These are phyloP conservation scores for Huntiella omanensis DNA, from an alignment of 2,329 filamentous ascomycete species.

Conservation along the genomic window DNA sequence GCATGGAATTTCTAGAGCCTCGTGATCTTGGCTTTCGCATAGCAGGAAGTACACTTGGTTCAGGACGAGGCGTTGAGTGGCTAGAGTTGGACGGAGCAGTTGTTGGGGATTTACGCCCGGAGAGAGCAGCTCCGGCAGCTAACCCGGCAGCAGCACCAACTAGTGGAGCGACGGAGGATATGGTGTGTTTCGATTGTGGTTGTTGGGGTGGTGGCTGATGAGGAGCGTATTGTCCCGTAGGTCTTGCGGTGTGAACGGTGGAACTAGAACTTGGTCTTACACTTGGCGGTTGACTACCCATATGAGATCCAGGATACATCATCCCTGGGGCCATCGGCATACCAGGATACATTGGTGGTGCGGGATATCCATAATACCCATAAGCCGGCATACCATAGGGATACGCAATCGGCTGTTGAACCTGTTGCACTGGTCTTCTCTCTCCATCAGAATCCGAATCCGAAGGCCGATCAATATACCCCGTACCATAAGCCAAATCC, in stretches of 20 bases:
- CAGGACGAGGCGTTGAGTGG: too few relatives aligned
- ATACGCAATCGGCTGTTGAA: slow-evolving; percentile 5
- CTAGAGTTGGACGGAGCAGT: too few relatives aligned
- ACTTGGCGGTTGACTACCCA: neutral
- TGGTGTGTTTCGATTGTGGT: too few relatives aligned
- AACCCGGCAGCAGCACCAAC: too few relatives aligned
- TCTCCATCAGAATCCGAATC: slow-evolving; percentile 8
- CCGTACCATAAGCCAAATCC: slow-evolving; percentile 48
- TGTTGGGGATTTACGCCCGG: too few relatives aligned
- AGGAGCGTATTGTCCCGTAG: too few relatives aligned
- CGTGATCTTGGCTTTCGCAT: too few relatives aligned
- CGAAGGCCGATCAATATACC: slow-evolving; percentile 26
- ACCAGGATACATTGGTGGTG: neutral
- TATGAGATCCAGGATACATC: neutral
- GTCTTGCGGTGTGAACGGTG: neutral
- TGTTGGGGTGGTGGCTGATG: too few relatives aligned
- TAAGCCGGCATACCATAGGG: slow-evolving; percentile 1
- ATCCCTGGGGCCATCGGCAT: neutral
- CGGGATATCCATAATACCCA: neutral
- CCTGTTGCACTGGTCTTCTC: neutral
- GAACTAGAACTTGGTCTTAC: neutral
- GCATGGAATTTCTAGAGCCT: too few relatives aligned
- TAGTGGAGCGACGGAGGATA: too few relatives aligned
- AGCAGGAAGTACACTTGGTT: too few relatives aligned
- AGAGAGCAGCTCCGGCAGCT: too few relatives aligned